These are phyloP conservation scores for Amaranthus tricolor DNA, from an alignment of 179 eudicot species.

Conservation along the genomic window DNA sequence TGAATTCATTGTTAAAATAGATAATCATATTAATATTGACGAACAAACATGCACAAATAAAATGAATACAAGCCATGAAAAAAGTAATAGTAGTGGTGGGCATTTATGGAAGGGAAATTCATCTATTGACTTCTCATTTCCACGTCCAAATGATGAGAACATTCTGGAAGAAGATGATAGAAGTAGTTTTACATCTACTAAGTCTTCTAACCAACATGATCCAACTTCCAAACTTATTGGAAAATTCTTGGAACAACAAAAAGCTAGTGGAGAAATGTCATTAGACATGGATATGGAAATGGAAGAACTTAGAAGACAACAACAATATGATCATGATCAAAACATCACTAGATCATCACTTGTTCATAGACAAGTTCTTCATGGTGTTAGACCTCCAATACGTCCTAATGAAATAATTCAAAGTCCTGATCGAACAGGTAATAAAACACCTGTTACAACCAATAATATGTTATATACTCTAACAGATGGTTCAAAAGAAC, in stretches of 20 bases:
- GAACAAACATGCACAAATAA: background rate
- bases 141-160: slow-evolving; percentile 18
- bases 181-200: background rate
- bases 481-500: slow-evolving; percentile 26
- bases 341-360: background rate
- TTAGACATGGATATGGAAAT: slow-evolving; percentile 52
- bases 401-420: slow-evolving; percentile 23
- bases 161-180: background rate
- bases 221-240: slow-evolving; percentile 37
- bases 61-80: background rate
- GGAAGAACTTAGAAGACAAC: slow-evolving; percentile 30
- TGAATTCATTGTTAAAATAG: slow-evolving; percentile 52
- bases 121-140: slow-evolving; percentile 35
- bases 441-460: background rate
- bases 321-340: background rate
- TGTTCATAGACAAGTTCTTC: background rate
- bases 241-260: slow-evolving; percentile 39
- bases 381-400: slow-evolving; percentile 28
- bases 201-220: slow-evolving; percentile 5
- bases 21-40: slow-evolving; percentile 19
- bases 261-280: slow-evolving; percentile 26
- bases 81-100: background rate
- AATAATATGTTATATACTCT: background rate
- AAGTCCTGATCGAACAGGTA: slow-evolving; percentile 25
- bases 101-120: slow-evolving; percentile 20